Conservation (phyloP, 805 yeast genomes). For the Kodamaea leandrae region DNA sequence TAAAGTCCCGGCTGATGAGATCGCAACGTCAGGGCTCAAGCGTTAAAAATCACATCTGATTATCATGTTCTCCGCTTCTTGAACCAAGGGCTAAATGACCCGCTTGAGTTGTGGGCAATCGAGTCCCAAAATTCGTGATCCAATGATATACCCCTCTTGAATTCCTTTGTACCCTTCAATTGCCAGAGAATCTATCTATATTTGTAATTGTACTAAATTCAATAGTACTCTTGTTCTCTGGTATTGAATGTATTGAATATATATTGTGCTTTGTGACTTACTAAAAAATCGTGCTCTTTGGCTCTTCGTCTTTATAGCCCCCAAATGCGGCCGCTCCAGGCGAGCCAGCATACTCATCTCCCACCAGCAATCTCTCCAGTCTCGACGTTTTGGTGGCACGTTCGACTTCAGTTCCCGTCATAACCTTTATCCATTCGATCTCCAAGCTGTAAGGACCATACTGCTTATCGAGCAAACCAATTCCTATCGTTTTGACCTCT, state of each 20-base stretch:
- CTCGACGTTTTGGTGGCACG: slow-evolving; percentile 40
- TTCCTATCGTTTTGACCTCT: slow-evolving; percentile 68
- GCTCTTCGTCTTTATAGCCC: slow-evolving; percentile 29
- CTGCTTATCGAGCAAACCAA: slow-evolving; percentile 74
- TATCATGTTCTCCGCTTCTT: too few relatives aligned
- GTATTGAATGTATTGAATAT: slow-evolving; percentile 10
- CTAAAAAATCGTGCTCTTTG: slow-evolving; percentile 34
- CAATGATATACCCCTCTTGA: too few relatives aligned
- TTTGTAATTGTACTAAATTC: too few relatives aligned
- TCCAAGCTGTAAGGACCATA: slow-evolving; percentile 72
- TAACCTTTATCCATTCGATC: slow-evolving; percentile 70
- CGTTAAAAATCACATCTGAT: too few relatives aligned
- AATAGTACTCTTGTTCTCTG: not conserved
- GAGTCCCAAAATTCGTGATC: too few relatives aligned
- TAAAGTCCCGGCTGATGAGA: not conserved
- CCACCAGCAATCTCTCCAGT: slow-evolving; percentile 16
- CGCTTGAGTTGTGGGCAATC: too few relatives aligned
- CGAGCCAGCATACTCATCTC: slow-evolving; percentile 9
- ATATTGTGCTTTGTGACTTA: slow-evolving; percentile 2
- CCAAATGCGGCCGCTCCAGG: slow-evolving; percentile 13
- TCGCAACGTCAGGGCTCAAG: not conserved
- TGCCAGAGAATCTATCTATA: not conserved
- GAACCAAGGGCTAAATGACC: too few relatives aligned
- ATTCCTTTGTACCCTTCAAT: too few relatives aligned
- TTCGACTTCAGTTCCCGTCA: slow-evolving; percentile 53